Evolutionary conservation across 2,329 filamentous ascomycete species (phyloP), one percentile per base, ranked within the genome.

Genomic region (Harringtonia aguacate): DNA sequence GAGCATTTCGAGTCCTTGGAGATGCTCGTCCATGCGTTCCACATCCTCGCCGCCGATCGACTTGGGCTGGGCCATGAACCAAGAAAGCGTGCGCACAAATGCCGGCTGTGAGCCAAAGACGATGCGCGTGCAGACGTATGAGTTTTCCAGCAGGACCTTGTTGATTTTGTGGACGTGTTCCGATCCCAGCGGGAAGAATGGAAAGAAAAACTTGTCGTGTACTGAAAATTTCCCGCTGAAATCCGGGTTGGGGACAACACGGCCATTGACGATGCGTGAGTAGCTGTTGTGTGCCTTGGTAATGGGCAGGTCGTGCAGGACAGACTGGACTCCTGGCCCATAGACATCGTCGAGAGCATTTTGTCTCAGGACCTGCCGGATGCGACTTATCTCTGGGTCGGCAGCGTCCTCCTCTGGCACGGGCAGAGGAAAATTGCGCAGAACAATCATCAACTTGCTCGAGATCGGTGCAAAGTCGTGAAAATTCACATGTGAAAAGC

Each of bases 161-260:
- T 61, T 62, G 45, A 62, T 60, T 4, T 35, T 57, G 42, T 61
- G 43, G 30, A 58, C 54, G 34, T 61, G 55, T 3, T 53, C 41
- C 6, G 38, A 47, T 1, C 35, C 34, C 30, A 60, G 43, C 8
- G 52, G 49, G 39, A 60, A 61, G 46, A 58, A 57, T 10, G 31
- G 18, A 40, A 62, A 62, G 47, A 44, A 55, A 46, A 60, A 62
- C 24, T 20, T 39, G 17, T 13, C 46, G 51, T 17, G 4, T 12
- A 5, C 4, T 12, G 49, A 60, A 38, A 7, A 41, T 37, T 20
- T n/a, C n/a, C n/a, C 41, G 37, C 9, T 14, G 36, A 7, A n/a
- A 35, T 7, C 52, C 41, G 18, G 54, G 39, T 36, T 52, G 44
- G 7, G 48, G 50, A 10, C 39, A 8, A 55, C 1, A 3, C 30